Base-by-base conservation (phyloP, 2,329 filamentous ascomycete genomes). In the Colletotrichum sp. region DNA sequence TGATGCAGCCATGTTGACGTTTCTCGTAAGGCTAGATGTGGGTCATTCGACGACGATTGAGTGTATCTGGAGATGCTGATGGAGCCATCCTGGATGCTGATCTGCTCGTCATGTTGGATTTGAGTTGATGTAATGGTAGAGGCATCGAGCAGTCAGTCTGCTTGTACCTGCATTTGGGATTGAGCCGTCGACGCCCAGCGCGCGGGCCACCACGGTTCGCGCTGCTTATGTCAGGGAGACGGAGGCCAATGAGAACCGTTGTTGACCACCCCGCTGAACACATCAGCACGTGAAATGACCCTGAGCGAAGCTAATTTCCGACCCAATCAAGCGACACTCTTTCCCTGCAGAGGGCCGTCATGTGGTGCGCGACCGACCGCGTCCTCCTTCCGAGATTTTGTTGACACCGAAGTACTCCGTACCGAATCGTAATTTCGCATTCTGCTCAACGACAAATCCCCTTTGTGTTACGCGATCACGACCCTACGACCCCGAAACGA, bases 261-360 rank as follows among this genome's bases (percentile, higher is more conserved):
- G 60, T 24, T 32, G 32, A 18, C 57, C 64, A 69, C 70, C 70
- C 74, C 44, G 71, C 71, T 65, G 65, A 65, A 49, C 65, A 36
- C 63, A 76, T 75, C 75, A 67, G 72, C 75, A 76, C 75, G 72
- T 76, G 75, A 76, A 76, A 64, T 75, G 74, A 74, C 74, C 74
- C 74, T 69, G 70, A 66, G 44, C 49, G 49, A 65, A 76, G 75
- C 72, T 76, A 76, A 76, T 76, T 76, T 76, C 67, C 75, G 59
- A 26, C 75, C 75, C 75, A 76, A 76, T 76, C 75, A 76, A 73
- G 72, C 64, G 36, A 52, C 28, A 49, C 63, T 18, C 44, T 57
- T 62, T 76, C 71, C 71, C 72, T 76, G 75, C 62, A 76, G 49
- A 67, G 74, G 72, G 39, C 60, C 72, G 67, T 76, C 75, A 76